Base-by-base conservation (phyloP, 805 yeast genomes). In the Nakazawaea holstii region DNA sequence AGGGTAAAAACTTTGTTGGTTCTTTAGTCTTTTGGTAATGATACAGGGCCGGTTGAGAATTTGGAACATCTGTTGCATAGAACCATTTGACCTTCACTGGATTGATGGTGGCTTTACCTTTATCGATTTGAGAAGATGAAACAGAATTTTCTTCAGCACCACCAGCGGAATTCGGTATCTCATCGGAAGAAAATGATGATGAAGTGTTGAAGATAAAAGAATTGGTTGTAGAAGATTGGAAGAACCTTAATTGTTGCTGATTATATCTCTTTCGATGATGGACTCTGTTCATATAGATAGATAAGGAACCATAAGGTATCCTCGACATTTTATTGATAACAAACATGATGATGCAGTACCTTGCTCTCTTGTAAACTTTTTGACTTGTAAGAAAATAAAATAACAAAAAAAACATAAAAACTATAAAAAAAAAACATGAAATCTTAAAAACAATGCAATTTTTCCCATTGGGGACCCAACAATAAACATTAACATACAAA, bases 21-120 rank as follows among this genome's bases (percentile, higher is more conserved):
- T 69, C 62, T 38, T 70, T 67, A 0, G 64, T 61, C 35, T 80
- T 79, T 31, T 57, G 64, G 59, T 84, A 87, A 15, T 72, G 60
- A 52, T 70, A 73, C 64, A 82, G 77, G 20, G 60, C 68, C 1
- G 96, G 96, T 63, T 85, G 86, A 8, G 77, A 64, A 10, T 69
- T 61, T 1, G 97, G 95, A 6, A 80, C 63, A 59, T 88, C 96
- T 0, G 89, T 82, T 2, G 96, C 92, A 56, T 88, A 84, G 60
- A 79, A 89, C 97, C 97, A 90, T 52, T 73, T 57, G 5, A 57
- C 51, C 1, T 45, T 48, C 2, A 14, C 24, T 20, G 24, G 5
- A 20, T 5, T 20, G 24, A 20, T 20, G 24, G 24, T 20, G 24
- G 24, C 5, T 3, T 3, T 5, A 20, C 5, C 5, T 3, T 20